Base-by-base conservation (phyloP, 768 basidiomycete genomes). In the Dendrothele bispora region DNA sequence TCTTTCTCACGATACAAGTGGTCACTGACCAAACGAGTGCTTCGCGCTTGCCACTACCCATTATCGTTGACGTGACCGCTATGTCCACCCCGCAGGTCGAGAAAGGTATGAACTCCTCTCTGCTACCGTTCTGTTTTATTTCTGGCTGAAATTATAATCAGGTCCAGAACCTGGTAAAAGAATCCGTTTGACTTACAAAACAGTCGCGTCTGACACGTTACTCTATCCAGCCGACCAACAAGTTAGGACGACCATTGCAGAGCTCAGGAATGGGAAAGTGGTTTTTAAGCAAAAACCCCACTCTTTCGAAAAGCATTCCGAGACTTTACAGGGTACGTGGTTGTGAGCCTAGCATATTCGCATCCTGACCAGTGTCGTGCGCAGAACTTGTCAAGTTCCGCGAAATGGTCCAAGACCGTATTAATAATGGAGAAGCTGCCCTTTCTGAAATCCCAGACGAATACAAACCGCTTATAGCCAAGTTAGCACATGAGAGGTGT, bases 401-500 rank as follows among this genome's bases (percentile, higher is more conserved):
- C 10, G 78, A 80, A 50, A 82, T 86, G 80, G 67, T 91, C 0
- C 79, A 86, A 53, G 67, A 73, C 35, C 74, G 75, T 45, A 68
- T 82, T 20, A 64, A 71, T 38, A 66, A 64, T 12, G 64, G 74
- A 42, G 72, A 76, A 15, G 64, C 72, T 1, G 75, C 83, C n/a
- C 64, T 94, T 24, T 61, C 60, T 7, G 61, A 58, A 5, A 77
- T 93, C 41, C 86, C 91, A 1, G 78, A 84, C 4, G 80, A 86
- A 51, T 75, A 92, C 61, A 75, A 69, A 53, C 80, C 89, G 1
- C 67, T 95, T 21, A 79, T 95, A 55, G 91, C 83, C 5, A 92
- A 93, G 63, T 66, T 93, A 32, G 81, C 81, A 1, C 88, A 92
- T 54, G 93, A 95, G 68, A 93, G 91, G 93, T 91, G 41, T 44